Base-by-base conservation (phyloP, 176 grass and related monocot species). In the Carex scoparia region DNA sequence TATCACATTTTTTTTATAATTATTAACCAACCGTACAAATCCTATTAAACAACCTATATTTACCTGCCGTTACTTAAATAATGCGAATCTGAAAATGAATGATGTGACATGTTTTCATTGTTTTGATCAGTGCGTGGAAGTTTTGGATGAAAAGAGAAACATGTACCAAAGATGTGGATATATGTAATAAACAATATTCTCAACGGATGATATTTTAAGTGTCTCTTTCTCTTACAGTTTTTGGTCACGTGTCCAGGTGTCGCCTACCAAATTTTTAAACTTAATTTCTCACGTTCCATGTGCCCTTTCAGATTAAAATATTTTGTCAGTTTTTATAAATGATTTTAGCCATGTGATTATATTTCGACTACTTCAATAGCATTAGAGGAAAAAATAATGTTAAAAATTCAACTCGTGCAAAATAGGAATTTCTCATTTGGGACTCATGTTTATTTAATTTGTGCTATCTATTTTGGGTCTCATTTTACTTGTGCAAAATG, bases 401-500 rank as follows among this genome's bases (percentile, higher is more conserved):
- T 72, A 72, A 46, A 10, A 23, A 46, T 71, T 71, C 9, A 71
- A 71, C 69, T 44, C 42, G 69, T 71, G 69, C 16, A 31, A 65
- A 3, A 65, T 23, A 71, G 7, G 1, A 49, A 49, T 49, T 49
- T 49, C 8, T 11, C 48, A 51, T 51, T 51, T 51, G 48, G 10
- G 48, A 51, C 48, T 51, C 48, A 11, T 51, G 1, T 70, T 42
- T 40, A 14, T 75, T 53, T 53, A 19, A 27, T 5, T 54, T 61
- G 58, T 61, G 58, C 1, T 7, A 18, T 61, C 5, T 5, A n/a
- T 60, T 75, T 8, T 71, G 7, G 10, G 35, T 18, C 38, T 71
- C 38, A 44, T 9, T 12, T 70, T 70, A 70, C 35, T 71, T 71
- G 68, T 71, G 68, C 68, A 71, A 71, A 71, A 71, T 71, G 15